Conservation (phyloP, 2,329 filamentous ascomycete genomes). For the Apiospora kogelbergensis region DNA sequence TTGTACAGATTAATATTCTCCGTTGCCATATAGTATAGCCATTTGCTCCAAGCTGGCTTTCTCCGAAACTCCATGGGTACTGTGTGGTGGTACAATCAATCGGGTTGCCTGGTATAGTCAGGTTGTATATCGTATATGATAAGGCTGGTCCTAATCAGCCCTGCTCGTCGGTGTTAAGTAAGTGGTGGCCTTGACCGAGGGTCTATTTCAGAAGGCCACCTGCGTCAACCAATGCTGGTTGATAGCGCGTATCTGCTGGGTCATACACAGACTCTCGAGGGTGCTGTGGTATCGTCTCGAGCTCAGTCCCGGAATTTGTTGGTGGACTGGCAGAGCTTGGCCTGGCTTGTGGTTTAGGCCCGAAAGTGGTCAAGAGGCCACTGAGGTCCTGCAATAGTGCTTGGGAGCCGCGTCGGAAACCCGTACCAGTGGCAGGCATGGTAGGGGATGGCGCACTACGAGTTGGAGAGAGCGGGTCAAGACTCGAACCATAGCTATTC, state of each 20-base stretch:
- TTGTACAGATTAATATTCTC: neutral
- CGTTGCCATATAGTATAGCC: neutral
- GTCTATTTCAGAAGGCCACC: constrained; percentile 36
- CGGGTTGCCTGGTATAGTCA: neutral
- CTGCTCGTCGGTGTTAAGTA: neutral
- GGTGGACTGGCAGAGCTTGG: constrained; percentile 25
- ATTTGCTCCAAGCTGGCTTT: neutral
- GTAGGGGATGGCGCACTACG: constrained; percentile 41
- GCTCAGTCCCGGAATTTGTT: constrained; percentile 37
- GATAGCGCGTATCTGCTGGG: constrained; percentile 28
- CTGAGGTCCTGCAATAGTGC: constrained; percentile 60
- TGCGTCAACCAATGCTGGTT: constrained; percentile 37
- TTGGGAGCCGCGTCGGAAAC: constrained; percentile 54
- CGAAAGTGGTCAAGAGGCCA: constrained; percentile 48
- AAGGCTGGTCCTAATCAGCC: neutral
- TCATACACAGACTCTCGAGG: constrained; percentile 34
- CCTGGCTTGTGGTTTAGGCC: constrained; percentile 31
- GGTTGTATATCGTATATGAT: neutral
- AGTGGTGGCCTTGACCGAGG: neutral
- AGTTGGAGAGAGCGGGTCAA: constrained; percentile 34
- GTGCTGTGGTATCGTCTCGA: constrained; percentile 47
- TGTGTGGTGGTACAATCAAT: neutral
- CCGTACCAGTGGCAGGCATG: constrained; percentile 43
- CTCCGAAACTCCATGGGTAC: neutral
- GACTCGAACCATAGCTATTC: constrained; percentile 42